A percentile compares a stretch with the other conserved stretches of the same genome.
Evolutionary conservation across 495 filamentous ascomycete species (phyloP).

Genomic region (Penicillium maclennaniae): DNA sequence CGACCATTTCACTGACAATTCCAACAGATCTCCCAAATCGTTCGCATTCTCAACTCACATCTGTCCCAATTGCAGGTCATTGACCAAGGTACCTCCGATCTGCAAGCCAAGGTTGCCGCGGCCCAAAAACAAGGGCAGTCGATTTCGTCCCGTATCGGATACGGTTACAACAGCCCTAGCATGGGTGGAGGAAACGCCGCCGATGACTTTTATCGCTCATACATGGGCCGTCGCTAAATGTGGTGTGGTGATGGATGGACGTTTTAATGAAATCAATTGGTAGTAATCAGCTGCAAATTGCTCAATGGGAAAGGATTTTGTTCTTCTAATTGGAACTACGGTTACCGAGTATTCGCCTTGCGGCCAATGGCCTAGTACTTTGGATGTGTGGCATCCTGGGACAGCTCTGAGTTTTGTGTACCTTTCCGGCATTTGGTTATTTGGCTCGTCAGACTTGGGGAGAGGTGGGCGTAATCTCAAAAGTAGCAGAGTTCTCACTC

Average conservation of each 20-base stretch:
- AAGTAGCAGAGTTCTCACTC: neutral
- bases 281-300: constrained; percentile 6
- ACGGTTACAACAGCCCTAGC: constrained; percentile 52
- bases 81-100: constrained; percentile 73
- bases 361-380: neutral
- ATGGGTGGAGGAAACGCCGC: constrained; percentile 57
- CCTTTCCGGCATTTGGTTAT: neutral
- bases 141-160: constrained; percentile 63
- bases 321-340: constrained; percentile 1
- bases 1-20: constrained; percentile 4
- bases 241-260: constrained; percentile 6
- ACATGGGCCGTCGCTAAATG: constrained; percentile 58
- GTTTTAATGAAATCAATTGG: constrained; percentile 21
- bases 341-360: neutral
- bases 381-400: neutral
- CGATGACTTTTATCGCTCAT: constrained; percentile 80
- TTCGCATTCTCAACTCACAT: constrained; percentile 89
- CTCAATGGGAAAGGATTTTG: constrained; percentile 16
- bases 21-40: constrained; percentile 80
- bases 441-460: neutral
- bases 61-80: constrained; percentile 85
- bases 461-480: neutral
- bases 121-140: constrained; percentile 72
- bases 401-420: constrained; percentile 1
- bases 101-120: constrained; percentile 72